phyloP scores from a whole-genome alignment of 1,139 yeast genomes.

The Hyphopichia khmerensis region DNA sequence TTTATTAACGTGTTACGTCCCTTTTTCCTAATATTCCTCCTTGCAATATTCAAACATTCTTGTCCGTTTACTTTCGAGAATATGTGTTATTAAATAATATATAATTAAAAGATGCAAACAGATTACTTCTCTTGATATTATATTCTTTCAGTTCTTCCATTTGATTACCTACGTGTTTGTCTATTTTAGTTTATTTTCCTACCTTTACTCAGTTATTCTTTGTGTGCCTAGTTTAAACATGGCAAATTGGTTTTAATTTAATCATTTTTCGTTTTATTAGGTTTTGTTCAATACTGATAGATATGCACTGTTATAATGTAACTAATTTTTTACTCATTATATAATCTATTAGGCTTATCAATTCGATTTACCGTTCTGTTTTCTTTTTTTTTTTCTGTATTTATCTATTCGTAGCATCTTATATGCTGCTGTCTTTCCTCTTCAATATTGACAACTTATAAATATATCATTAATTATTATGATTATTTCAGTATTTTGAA shows the following conservation, averaged over 20 bases:
- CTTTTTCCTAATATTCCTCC: not conserved
- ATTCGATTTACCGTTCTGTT: not conserved
- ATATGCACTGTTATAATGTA: not conserved
- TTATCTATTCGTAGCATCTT: too few relatives aligned
- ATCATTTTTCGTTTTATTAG: not conserved
- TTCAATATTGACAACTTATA: too few relatives aligned
- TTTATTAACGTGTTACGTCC: not conserved
- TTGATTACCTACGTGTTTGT: not conserved
- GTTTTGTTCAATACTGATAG: not conserved
- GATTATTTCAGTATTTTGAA: too few relatives aligned
- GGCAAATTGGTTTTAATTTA: not conserved
- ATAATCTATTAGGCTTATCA: not conserved
- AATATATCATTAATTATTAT: too few relatives aligned
- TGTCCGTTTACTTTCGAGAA: not conserved
- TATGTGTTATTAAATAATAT: not conserved
- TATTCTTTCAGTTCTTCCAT: not conserved
- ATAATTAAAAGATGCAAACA: not conserved
- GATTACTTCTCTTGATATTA: not conserved
- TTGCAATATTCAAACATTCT: not conserved
- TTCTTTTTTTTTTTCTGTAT: not conserved
- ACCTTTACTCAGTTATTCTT: not conserved
- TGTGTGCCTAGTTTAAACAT: not conserved
- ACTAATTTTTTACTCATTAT: not conserved
- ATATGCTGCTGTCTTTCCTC: too few relatives aligned
- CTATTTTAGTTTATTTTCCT: not conserved